Evolutionary conservation across 441 rosid species (phyloP).

Genomic region (Euphorbia schlechtendalii): DNA sequence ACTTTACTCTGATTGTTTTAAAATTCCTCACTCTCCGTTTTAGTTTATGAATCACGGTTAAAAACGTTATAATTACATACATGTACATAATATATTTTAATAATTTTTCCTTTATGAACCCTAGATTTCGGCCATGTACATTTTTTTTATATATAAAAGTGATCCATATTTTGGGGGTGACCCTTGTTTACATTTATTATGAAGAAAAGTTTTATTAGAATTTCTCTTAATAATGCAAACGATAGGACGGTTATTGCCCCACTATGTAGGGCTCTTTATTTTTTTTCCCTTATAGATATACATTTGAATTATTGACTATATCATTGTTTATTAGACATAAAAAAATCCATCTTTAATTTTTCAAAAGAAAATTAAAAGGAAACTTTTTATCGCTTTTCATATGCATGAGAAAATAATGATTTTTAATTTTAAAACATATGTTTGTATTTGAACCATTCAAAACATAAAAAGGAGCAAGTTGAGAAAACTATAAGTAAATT

Average conservation of each 20-base stretch:
- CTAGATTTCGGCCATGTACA: neutral
- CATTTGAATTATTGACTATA: constrained; percentile 1
- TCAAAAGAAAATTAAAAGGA: neutral
- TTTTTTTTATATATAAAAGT: neutral
- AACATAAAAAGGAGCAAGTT: neutral
- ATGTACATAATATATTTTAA: too few species aligned
- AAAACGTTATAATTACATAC: neutral
- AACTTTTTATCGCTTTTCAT: neutral
- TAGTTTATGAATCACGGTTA: neutral
- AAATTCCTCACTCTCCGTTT: too few species aligned
- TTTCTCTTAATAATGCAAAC: constrained; percentile 12
- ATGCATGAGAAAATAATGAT: constrained; percentile 2
- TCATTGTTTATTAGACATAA: neutral
- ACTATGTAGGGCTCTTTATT: constrained; percentile 1
- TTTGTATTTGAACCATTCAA: too few species aligned
- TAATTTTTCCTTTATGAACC: neutral
- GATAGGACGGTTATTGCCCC: constrained; percentile 11
- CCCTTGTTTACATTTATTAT: neutral
- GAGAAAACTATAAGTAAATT: neutral
- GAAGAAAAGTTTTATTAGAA: neutral
- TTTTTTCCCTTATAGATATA: neutral
- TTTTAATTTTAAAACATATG: neutral
- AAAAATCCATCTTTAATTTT: neutral
- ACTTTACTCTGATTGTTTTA: too few species aligned
- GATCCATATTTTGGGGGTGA: neutral